Evolutionary conservation across 768 basidiomycete genomes (phyloP).

Genomic region (Agaricus sinodeliciosus): DNA sequence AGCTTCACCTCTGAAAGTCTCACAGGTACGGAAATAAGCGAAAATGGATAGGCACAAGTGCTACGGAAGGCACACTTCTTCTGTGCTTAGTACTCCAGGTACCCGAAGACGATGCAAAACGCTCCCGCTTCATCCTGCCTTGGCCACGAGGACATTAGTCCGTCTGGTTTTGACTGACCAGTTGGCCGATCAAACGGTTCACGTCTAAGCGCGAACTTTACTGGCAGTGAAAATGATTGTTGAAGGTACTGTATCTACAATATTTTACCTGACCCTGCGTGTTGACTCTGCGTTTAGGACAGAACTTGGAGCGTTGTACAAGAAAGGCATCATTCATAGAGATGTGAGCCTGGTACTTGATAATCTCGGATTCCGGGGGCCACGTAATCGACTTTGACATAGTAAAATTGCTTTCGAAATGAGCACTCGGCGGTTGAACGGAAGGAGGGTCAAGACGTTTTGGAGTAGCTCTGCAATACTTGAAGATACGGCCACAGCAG

Average conservation of each 20-base stretch:
- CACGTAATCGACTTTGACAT: slow-evolving; percentile 2
- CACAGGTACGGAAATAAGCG: too few relatives aligned
- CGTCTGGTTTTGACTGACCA: not conserved
- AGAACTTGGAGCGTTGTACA: not conserved
- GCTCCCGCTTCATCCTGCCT: not conserved
- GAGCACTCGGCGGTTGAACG: too few relatives aligned
- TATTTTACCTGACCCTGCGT: not conserved
- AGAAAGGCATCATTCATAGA: not conserved
- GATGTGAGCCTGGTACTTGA: not conserved
- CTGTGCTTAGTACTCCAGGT: too few relatives aligned
- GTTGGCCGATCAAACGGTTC: not conserved
- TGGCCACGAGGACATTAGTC: not conserved
- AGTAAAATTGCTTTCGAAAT: not conserved
- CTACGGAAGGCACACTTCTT: too few relatives aligned
- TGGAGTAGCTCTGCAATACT: too few relatives aligned
- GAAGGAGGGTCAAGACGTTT: not conserved
- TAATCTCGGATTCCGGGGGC: not conserved
- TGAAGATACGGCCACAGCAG: too few relatives aligned
- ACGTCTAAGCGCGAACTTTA: not conserved
- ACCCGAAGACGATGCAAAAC: not conserved
- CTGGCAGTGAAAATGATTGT: not conserved
- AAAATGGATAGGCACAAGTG: too few relatives aligned
- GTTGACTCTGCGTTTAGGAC: not conserved
- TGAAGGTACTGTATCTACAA: not conserved
- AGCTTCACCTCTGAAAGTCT: too few relatives aligned